Evolutionary conservation across 148 eudicot species (phyloP), one percentile per base, ranked within the genome.

Genomic region (Vaccinium corymbosum): DNA sequence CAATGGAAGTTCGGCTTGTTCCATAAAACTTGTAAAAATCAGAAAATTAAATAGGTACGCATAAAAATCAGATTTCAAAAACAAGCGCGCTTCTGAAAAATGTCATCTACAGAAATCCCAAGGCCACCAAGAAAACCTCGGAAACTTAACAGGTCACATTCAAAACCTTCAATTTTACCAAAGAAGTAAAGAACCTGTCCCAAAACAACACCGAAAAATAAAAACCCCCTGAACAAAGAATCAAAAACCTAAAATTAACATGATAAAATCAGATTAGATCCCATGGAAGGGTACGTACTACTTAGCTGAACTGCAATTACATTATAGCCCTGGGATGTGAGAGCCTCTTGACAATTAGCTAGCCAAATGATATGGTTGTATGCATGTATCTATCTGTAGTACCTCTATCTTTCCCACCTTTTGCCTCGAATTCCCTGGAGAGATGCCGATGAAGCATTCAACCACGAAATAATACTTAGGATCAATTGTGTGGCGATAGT

Each of bases 1-100:
- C 99, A 94, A 46, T 90, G 92, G 84, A 96, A 96, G 87, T 96
- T 97, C 78, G 99, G 99, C 91, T 94, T 96, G 91, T 94, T 96
- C 46, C 92, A 89, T 56, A 96, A 87, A 25, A 96, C 97, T 98
- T 96, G 89, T 13, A 76, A 90, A n/a, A 42, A 6, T 72, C 12
- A 56, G 50, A 51, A 64, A 38, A 48, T 25, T 85, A 49, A 74
- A 52, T 78, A 25, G 27, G 57, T 50, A 16, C 70, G 49, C 55
- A 42, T 10, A 62, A 74, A 19, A 49, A 64, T 46, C 14, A 19
- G 6, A 79, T 42, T 15, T 15, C 3, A 6, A 79, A 8, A 57
- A 19, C 53, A 42, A 19, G 10, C 38, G n/a, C 4, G 38, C 78
- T 74, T 74, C 49, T 38, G 77, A 42, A 73, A 73, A 73, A 73